Evolutionary conservation across 139 green algal species (phyloP).

Genomic region (Limnomonas spitsbergensis): DNA sequence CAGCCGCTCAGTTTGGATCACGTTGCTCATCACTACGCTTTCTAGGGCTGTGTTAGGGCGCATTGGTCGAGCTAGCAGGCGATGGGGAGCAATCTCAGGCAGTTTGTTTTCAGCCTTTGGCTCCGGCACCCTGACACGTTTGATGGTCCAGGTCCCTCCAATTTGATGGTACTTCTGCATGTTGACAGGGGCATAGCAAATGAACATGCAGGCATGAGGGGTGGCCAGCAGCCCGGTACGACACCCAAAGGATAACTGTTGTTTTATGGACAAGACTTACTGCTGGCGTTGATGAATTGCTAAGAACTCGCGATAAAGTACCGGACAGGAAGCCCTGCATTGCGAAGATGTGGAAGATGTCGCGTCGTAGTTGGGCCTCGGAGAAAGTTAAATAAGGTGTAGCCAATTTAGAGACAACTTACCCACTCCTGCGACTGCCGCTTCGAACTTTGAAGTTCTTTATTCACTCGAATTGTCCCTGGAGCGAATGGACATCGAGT

Average conservation of each 20-base stretch:
- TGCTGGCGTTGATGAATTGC: not conserved
- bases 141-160: not conserved
- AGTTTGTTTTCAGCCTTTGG: not conserved
- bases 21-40: not conserved
- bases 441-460: not conserved
- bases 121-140: not conserved
- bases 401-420: conserved; percentile 8
- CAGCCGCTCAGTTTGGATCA: not conserved
- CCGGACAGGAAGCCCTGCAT: not conserved
- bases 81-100: not conserved
- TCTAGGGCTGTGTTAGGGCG: not conserved
- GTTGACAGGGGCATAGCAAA: no score
- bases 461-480: conserved; percentile 2
- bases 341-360: not conserved
- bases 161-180: not conserved
- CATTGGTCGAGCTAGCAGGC: not conserved
- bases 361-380: not conserved
- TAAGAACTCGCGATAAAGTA: not conserved
- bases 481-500: no score
- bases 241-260: no score
- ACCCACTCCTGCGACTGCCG: not conserved
- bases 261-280: no score
- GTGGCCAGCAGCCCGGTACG: no score
- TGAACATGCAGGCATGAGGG: no score
- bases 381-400: no score